Evolutionary conservation across 1,284 basidiomycete species (phyloP), one percentile per base, ranked within the genome.

Genomic region (Ganoderma sinense): DNA sequence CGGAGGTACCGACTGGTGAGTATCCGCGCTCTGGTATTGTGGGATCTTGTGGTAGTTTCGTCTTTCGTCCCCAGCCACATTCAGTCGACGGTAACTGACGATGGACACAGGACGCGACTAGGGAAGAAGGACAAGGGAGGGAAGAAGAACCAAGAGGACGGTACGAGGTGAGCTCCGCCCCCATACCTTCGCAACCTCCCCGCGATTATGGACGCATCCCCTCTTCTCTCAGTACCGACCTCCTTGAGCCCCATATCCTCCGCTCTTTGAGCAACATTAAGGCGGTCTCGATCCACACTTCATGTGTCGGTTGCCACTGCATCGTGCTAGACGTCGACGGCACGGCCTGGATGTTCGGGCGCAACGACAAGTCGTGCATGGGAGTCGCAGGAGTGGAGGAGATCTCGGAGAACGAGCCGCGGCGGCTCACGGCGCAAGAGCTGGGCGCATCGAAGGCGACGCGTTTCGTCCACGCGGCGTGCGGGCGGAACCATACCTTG

Each of bases 261-360:
- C 94, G 97, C 65, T 94, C 94, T 0, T 84, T 98, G 33, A 87
- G 90, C 78, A 96, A 97, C 77, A 86, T 97, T 82, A 89, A 91
- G 77, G 85, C 88, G 29, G 82, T 84, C 20, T 92, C 93, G 31
- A 82, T 96, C 62, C 89, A 96, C 78, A 87, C 93, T 2, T 91
- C 91, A 1, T 93, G 91, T 75, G 85, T 83, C 14, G 90, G 90
- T 2, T 94, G 93, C 76, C 91, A 95, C 75, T 91, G 89, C 71
- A 89, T 96, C 59, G 90, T 85, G 11, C 80, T 97, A 69, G 94
- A 95, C 82, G 80, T 88, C 40, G 84, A 91, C 64, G 96, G 96
- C 26, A 85, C 87, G 26, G 96, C 94, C 3, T 97, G 94, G 89
- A 80, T 97, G 75, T 94, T 97, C 78, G 97, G 97, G 1, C 88